These are phyloP conservation scores for Lenwebbia sp. DNA, from an alignment of 345 rosid genomes.

Conservation along the genomic window DNA sequence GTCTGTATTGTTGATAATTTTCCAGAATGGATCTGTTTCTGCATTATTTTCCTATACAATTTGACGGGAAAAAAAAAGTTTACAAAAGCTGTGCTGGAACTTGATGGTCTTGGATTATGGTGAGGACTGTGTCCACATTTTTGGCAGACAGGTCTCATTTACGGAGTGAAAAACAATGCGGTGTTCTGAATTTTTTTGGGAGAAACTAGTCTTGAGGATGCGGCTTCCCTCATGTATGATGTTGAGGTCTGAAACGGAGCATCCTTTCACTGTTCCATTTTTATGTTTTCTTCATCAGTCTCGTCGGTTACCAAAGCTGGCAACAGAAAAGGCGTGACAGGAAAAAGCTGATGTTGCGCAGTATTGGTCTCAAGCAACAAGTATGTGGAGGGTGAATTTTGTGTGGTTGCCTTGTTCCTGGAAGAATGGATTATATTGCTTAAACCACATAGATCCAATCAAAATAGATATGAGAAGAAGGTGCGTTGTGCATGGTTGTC, in stretches of 20 bases:
- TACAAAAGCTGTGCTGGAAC: not conserved
- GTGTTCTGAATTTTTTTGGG: constrained; percentile 29
- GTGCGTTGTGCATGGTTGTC: not conserved
- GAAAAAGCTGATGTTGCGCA: too few relatives aligned
- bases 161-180: constrained; percentile 34
- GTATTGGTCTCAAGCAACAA: not conserved
- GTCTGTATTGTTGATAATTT: not conserved
- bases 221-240: constrained; percentile 10
- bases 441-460: not conserved
- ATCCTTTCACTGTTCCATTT: too few relatives aligned
- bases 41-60: not conserved
- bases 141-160: constrained; percentile 51
- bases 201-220: constrained; percentile 11
- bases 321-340: too few relatives aligned
- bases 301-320: too few relatives aligned
- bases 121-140: constrained; percentile 39
- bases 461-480: not conserved
- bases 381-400: not conserved
- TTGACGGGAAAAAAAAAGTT: not conserved
- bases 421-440: not conserved
- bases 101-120: constrained; percentile 70
- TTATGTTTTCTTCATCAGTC: too few relatives aligned
- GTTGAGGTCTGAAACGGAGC: constrained; percentile 2
- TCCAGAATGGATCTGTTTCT: not conserved
- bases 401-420: not conserved